Base-by-base conservation (phyloP, 768 basidiomycete species). In the Clathrus columnatus region DNA sequence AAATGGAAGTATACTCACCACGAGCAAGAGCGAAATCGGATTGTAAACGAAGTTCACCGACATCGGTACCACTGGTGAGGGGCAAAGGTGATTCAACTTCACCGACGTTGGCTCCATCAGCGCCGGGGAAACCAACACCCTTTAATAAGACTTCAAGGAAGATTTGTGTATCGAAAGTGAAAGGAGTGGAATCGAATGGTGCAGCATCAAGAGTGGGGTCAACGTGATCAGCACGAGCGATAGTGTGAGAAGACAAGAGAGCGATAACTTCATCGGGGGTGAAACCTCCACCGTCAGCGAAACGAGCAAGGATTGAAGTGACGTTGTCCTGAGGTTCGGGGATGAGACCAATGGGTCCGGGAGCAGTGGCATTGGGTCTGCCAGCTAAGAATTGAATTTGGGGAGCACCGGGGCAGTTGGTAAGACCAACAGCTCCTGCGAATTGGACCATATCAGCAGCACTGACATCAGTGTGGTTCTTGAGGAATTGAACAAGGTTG, bases 31-130 rank as follows among this genome's bases (percentile, higher is more conserved):
- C 47, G 32, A 47, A 59, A 55, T 67, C 65, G 41, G 64, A 64
- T 49, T 64, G 65, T 32, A 67, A 59, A 56, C 65, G 65, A 44
- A 67, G 49, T 57, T 67, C 65, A 29, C 65, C 65, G 16, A 29
- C 24, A 36, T 52, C 27, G 30, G n/a, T 41, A 14, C 50, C 56
- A 3, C 4, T 3, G 23, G 26, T 27, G n/a, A 52, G 11, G n/a
- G 47, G 30, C 18, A 65, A 60, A 18, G 65, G 65, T 30, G 64
- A 64, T 54, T 59, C 50, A 16, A 61, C 64, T 50, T 64, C 63
- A 28, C n/a, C n/a, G n/a, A n/a, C n/a, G 17, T 36, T 45, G 30
- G 29, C 54, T 7, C 11, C 20, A 49, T 57, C 41, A 16, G 26
- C 20, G 14, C 27, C 52, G 20, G 57, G 57, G 54, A 59, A 49